Conservation (phyloP, 495 filamentous ascomycete species). For the Penicillium diatomitis region DNA sequence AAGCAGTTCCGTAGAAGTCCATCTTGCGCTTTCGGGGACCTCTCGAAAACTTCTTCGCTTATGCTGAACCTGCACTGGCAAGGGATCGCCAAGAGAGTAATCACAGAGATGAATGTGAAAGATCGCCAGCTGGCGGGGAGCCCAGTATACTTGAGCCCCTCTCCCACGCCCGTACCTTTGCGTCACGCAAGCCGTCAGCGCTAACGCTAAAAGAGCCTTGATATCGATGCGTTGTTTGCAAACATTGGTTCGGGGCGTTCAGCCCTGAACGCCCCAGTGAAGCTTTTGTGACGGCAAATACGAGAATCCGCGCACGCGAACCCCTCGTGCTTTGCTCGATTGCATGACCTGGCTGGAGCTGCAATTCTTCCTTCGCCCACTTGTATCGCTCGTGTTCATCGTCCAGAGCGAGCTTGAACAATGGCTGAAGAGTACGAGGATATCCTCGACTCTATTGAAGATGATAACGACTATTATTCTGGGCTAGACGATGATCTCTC, state of each 20-base stretch:
- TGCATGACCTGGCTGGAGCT: too few species aligned
- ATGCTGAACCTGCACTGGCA: too few species aligned
- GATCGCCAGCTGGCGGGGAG: too few species aligned
- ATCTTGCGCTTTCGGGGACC: conserved; percentile 1
- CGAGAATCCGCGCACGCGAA: neutral
- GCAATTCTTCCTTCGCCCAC: too few species aligned
- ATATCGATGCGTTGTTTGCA: neutral
- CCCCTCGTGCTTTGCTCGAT: neutral
- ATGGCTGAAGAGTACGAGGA: conserved; percentile 6
- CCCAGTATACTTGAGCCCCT: too few species aligned
- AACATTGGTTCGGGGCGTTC: neutral
- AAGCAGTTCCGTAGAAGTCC: conserved; percentile 16
- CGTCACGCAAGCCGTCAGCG: neutral
- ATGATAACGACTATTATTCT: conserved; percentile 3
- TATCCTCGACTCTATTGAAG: conserved; percentile 2
- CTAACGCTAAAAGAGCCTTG: conserved; percentile 2
- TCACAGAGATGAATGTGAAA: too few species aligned
- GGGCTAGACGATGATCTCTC: neutral
- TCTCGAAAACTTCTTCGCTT: too few species aligned
- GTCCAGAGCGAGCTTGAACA: neutral
- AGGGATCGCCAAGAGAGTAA: too few species aligned
- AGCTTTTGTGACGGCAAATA: too few species aligned
- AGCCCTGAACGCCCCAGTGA: neutral
- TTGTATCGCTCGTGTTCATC: neutral
- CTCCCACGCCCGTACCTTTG: too few species aligned